Base-by-base conservation (phyloP, 1,284 basidiomycete species). In the Cryptococcus hybrid region DNA sequence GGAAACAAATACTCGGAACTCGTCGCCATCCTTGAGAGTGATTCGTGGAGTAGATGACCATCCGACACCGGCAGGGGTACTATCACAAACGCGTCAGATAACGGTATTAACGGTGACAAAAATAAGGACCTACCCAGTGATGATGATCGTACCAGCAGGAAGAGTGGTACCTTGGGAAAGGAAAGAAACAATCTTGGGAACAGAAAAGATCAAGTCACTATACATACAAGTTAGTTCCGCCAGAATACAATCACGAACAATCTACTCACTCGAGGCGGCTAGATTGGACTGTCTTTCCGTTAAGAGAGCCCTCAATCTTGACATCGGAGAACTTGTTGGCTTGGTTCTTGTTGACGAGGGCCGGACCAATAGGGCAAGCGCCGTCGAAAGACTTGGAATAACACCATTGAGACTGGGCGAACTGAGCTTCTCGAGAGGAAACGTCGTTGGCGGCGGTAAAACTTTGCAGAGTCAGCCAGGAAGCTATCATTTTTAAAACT, bases 121-220 rank as follows among this genome's bases (percentile, higher is more conserved):
- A 30, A 30, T 30, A 1, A 1, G 30, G 30, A 50, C 59, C 51
- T 30, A 73, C 40, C 74, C 73, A 50, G 90, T 92, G 66, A 90
- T 82, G 66, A 93, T 88, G 60, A 93, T 79, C 0, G 87, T 86
- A 1, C 92, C 92, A 0, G 89, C 84, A 60, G 86, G 84, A 30
- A 96, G 84, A 0, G 92, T 95, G 3, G 90, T 91, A 1, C 88
- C 91, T 70, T 90, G 87, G 0, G 89, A 91, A 39, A 93, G 83
- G 81, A 86, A 88, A 0, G 89, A 82, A 57, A 81, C 69, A 61
- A 80, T 76, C 55, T 77, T 71, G 18, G 77, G 77, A 15, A 79
- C 66, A 6, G 68, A 65, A 58, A 80, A 80, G 66, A 79, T 79
- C 35, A 79, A 61, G 55, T 79, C 78, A 61, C 75, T 78, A 42